phyloP scores from a whole-genome alignment of 140 eudicot genomes.

The Stevia rebaudiana region DNA sequence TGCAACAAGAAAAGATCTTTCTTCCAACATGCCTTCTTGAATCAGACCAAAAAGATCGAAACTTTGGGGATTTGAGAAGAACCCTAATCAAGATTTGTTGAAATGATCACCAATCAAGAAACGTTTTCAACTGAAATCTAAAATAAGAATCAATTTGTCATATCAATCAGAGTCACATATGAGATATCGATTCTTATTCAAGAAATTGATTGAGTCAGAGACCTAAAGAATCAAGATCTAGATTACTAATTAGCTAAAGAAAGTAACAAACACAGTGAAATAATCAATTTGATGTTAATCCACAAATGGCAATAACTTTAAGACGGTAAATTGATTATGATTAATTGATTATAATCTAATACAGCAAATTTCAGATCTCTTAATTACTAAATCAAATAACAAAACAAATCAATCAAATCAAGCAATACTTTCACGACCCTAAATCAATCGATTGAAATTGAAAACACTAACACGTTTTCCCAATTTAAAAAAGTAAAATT shows the following conservation, averaged over 20 bases:
- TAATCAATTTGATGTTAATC: constrained; percentile 20
- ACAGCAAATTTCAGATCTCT: constrained; percentile 17
- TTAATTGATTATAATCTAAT: not conserved
- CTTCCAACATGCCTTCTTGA: constrained; percentile 77
- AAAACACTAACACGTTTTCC: not conserved
- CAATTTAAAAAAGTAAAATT: not conserved
- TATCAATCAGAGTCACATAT: constrained; percentile 6
- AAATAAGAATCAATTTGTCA: not conserved
- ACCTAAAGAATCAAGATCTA: constrained; percentile 27
- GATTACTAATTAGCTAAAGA: constrained; percentile 2
- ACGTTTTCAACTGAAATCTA: constrained; percentile 27
- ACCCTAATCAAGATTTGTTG: constrained; percentile 18
- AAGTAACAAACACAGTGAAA: not conserved
- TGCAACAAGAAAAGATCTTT: constrained; percentile 57
- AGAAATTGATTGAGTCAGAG: constrained; percentile 10
- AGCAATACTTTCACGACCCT: constrained; percentile 14
- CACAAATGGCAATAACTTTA: constrained; percentile 21
- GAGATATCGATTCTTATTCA: constrained; percentile 9
- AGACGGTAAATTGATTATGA: not conserved
- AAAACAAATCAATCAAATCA: constrained; percentile 1
- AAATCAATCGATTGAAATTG: constrained; percentile 14
- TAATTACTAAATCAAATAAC: not conserved
- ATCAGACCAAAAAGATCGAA: constrained; percentile 22
- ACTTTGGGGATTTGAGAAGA: constrained; percentile 8
- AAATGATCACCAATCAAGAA: constrained; percentile 17